phyloP scores from a whole-genome alignment of 495 filamentous ascomycete genomes.

The Lasiosphaeria miniovina region DNA sequence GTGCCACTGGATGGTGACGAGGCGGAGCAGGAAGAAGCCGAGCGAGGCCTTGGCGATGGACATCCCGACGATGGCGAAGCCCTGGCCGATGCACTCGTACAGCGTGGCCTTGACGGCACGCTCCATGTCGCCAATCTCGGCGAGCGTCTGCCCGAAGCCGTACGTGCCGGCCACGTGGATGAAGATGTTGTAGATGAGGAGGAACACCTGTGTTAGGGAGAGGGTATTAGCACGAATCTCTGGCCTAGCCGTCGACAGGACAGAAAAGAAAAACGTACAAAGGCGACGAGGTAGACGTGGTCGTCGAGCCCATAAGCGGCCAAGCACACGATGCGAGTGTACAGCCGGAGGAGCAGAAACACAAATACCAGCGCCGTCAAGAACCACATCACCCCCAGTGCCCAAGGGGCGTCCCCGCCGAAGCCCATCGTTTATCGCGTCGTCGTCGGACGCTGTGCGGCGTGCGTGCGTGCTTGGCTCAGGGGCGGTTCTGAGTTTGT shows the following conservation, averaged over 20 bases:
- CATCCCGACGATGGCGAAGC: conserved; percentile 38
- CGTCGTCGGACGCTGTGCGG: too few relatives aligned
- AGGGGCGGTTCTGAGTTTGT: too few relatives aligned
- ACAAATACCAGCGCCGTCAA: conserved; percentile 23
- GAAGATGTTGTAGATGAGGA: conserved; percentile 30
- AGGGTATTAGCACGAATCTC: not conserved
- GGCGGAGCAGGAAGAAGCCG: conserved; percentile 39
- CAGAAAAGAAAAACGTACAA: conserved; percentile 9
- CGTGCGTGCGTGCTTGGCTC: too few relatives aligned
- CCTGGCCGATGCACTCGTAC: conserved; percentile 40
- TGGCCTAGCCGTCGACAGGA: not conserved
- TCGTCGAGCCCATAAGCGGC: conserved; percentile 30
- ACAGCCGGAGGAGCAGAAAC: conserved; percentile 30
- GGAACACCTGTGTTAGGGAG: conserved; percentile 16
- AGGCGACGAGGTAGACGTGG: conserved; percentile 28
- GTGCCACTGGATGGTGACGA: conserved; percentile 36
- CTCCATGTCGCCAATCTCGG: conserved; percentile 23
- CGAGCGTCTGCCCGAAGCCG: conserved; percentile 36
- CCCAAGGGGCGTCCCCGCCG: conserved; percentile 11
- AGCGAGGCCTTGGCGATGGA: conserved; percentile 40
- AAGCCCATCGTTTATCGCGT: conserved; percentile 6
- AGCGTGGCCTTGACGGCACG: conserved; percentile 29
- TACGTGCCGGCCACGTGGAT: conserved; percentile 28
- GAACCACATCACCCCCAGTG: conserved; percentile 29
- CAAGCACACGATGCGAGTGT: conserved; percentile 29